These are phyloP conservation scores for Coemansia biformis DNA, from an alignment of 192 early-diverging fungal genomes.

Conservation along the genomic window DNA sequence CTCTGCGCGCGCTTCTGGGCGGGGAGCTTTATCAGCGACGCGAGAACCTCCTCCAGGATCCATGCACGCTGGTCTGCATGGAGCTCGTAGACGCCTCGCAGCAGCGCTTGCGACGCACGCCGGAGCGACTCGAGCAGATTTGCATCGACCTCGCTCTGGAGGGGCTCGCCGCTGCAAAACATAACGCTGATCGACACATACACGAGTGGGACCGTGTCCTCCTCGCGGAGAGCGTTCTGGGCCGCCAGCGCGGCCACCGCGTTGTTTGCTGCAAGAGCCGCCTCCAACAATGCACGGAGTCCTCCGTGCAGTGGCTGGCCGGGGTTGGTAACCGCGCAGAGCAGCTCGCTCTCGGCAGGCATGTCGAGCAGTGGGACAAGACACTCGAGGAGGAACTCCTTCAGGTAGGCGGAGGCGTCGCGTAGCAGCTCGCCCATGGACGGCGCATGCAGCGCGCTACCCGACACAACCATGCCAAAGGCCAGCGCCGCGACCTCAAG, in stretches of 20 bases:
- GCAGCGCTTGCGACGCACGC: slow-evolving; percentile 34
- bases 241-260: slow-evolving; percentile 15
- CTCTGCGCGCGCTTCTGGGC: slow-evolving; percentile 51
- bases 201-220: slow-evolving; percentile 39
- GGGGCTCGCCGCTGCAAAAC: slow-evolving; percentile 30
- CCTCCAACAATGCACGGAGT: slow-evolving; percentile 20
- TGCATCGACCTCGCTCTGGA: slow-evolving; percentile 11
- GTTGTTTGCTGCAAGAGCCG: slow-evolving; percentile 13
- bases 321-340: slow-evolving; percentile 2
- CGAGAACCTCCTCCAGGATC: slow-evolving; percentile 85
- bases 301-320: slow-evolving; percentile 4
- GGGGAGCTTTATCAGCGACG: slow-evolving; percentile 65
- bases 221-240: slow-evolving; percentile 22
- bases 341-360: slow-evolving; percentile 12
- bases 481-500: slow-evolving; percentile 31
- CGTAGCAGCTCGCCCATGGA: slow-evolving; percentile 33
- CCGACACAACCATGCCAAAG: slow-evolving; percentile 16
- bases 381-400: slow-evolving; percentile 33
- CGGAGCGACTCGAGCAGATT: slow-evolving; percentile 39
- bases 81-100: slow-evolving; percentile 34
- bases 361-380: slow-evolving; percentile 32
- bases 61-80: slow-evolving; percentile 59
- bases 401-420: slow-evolving; percentile 20
- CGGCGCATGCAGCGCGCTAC: slow-evolving; percentile 21
- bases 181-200: slow-evolving; percentile 40